phyloP scores from a whole-genome alignment of 345 rosid genomes.

The Trapa bicornis region DNA sequence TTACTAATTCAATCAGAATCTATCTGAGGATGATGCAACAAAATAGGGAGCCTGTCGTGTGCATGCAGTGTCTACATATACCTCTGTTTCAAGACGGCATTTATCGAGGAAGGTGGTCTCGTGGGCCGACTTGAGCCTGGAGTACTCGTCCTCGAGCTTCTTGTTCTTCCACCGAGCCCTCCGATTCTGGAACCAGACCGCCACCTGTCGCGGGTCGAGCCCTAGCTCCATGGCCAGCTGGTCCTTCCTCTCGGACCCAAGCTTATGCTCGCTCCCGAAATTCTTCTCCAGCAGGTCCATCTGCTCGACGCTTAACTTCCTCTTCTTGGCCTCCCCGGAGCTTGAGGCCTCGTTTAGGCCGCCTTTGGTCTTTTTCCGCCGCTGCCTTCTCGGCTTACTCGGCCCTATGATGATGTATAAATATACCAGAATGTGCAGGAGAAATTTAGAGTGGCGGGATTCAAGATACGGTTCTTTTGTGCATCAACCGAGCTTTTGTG shows the following conservation, averaged over 20 bases:
- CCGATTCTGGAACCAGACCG: slow-evolving; percentile 89
- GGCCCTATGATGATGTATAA: slow-evolving; percentile 10
- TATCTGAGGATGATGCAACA: too few species aligned
- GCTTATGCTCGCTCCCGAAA: slow-evolving; percentile 57
- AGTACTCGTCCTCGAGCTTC: slow-evolving; percentile 70
- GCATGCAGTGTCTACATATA: slow-evolving; percentile 1
- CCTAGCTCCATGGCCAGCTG: slow-evolving; percentile 63
- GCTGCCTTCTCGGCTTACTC: slow-evolving; percentile 30
- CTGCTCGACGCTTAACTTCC: slow-evolving; percentile 62
- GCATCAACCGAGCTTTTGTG: too few species aligned
- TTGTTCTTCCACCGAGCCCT: slow-evolving; percentile 82
- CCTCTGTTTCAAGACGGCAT: slow-evolving; percentile 60
- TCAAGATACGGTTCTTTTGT: too few species aligned
- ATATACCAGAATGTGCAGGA: background rate
- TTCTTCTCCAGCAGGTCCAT: slow-evolving; percentile 41
- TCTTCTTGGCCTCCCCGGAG: slow-evolving; percentile 30
- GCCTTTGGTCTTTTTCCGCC: slow-evolving; percentile 45
- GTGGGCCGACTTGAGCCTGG: slow-evolving; percentile 32
- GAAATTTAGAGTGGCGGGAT: background rate
- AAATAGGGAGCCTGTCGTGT: too few species aligned
- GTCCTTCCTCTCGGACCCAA: slow-evolving; percentile 75
- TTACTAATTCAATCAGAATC: too few species aligned
- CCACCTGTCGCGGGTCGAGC: slow-evolving; percentile 82
- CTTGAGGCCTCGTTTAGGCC: slow-evolving; percentile 7
- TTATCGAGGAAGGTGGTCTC: slow-evolving; percentile 33